Conservation (phyloP, 352 stramenopile species). For the Phytophthora brassicae region DNA sequence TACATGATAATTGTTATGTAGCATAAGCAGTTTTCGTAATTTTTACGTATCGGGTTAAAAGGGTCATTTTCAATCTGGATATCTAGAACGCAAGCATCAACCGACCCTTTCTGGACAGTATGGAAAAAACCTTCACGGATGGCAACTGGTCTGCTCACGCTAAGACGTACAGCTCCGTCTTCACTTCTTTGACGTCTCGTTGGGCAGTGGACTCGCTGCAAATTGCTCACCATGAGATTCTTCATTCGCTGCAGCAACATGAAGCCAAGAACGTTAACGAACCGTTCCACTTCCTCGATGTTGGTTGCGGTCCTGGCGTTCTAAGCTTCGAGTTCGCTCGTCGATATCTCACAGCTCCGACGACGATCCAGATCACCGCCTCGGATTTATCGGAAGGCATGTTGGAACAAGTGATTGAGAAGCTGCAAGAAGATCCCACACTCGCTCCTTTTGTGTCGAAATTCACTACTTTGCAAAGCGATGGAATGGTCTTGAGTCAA, state of each 20-base stretch:
- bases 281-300: conserved; percentile 38
- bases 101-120: background rate
- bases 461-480: conserved; percentile 43
- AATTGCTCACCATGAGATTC: conserved; percentile 30
- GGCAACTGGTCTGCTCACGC: conserved; percentile 35
- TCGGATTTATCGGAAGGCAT: conserved; percentile 47
- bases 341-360: conserved; percentile 23
- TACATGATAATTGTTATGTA: no score
- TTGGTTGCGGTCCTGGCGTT: conserved; percentile 35
- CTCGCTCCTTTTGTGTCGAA: conserved; percentile 21
- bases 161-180: conserved; percentile 30
- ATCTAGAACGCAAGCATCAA: background rate
- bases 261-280: conserved; percentile 6
- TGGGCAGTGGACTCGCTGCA: conserved; percentile 34
- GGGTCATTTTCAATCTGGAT: background rate
- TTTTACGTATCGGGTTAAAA: no score
- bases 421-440: conserved; percentile 19
- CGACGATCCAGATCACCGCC: conserved; percentile 35
- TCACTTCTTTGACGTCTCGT: conserved; percentile 19
- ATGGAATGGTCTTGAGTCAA: conserved; percentile 38
- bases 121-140: conserved; percentile 38
- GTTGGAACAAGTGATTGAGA: conserved; percentile 34
- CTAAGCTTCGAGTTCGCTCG: conserved; percentile 42
- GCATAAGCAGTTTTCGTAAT: no score
- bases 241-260: conserved; percentile 21